A percentile compares a stretch with the other conserved stretches of the same genome.
Evolutionary conservation across 2,329 filamentous ascomycete species (phyloP).

Genomic region (Pseudocercospora ulei): DNA sequence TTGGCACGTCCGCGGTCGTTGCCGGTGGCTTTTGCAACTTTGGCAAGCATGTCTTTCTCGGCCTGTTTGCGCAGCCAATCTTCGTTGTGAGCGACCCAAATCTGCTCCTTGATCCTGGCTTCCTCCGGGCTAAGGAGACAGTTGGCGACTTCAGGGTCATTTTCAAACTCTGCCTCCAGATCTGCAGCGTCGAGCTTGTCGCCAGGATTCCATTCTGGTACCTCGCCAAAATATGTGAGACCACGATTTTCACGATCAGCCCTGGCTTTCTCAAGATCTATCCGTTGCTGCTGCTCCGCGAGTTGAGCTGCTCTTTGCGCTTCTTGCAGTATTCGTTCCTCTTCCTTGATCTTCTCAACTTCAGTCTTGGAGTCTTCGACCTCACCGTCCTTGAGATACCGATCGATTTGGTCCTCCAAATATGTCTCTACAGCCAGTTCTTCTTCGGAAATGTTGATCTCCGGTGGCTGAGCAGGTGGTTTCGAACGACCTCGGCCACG

Average conservation of each 20-base stretch:
- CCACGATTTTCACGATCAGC: conserved; percentile 42
- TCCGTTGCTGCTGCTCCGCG: conserved; percentile 27
- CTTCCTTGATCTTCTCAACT: conserved; percentile 51
- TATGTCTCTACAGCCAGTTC: conserved; percentile 43
- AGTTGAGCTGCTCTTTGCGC: conserved; percentile 24
- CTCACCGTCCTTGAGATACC: conserved; percentile 30
- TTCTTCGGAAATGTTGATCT: conserved; percentile 36
- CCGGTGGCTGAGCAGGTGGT: conserved; percentile 29
- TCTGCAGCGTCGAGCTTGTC: conserved; percentile 26
- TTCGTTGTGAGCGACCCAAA: conserved; percentile 93
- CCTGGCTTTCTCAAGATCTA: conserved; percentile 42
- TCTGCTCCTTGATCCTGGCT: conserved; percentile 70
- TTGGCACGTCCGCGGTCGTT: conserved; percentile 15
- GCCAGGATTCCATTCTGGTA: conserved; percentile 19
- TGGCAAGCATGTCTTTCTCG: conserved; percentile 66
- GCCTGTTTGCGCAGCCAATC: conserved; percentile 84
- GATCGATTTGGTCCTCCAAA: conserved; percentile 40
- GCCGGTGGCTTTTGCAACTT: conserved; percentile 49
- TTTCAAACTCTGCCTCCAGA: conserved; percentile 62
- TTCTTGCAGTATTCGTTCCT: conserved; percentile 17
- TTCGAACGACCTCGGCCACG: conserved; percentile 30
- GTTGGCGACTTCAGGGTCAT: conserved; percentile 76
- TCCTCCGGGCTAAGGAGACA: conserved; percentile 68
- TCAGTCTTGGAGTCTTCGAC: conserved; percentile 29
- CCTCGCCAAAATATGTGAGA: conserved; percentile 56